Base-by-base conservation (phyloP, 2,329 filamentous ascomycete species). In the Exophiala alcalophila region DNA sequence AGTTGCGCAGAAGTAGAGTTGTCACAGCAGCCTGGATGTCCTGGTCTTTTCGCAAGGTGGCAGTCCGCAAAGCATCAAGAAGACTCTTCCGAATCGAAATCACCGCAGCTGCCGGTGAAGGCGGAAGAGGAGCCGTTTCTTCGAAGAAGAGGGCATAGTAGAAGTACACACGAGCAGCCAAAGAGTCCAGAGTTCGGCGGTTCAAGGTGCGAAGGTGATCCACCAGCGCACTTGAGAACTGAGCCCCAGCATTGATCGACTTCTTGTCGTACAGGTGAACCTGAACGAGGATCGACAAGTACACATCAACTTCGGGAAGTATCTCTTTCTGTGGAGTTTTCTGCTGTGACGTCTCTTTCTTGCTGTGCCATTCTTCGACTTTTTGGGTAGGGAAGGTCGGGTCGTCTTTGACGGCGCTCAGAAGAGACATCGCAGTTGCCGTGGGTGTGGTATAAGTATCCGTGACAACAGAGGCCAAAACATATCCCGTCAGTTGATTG, bases 1-100 rank as follows among this genome's bases (percentile, higher is more conserved):
- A 98, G 70, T 92, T 98, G 58, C 92, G 87, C 57, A 98, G 83
- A 38, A 98, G 77, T 44, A 98, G 76, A 10, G 94, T 94, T 55
- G 94, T 97, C 56, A 97, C 88, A 1, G 91, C 88, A 19, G 92
- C 88, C 70, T 97, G 91, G n/a, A 87, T 96, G 60, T 98, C 92
- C 54, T 89, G 81, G 66, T 98, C 92, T 72, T 97, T 97, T 58
- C 92, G 84, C 52, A 98, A 76, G 19, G 97, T 92, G n/a, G 92
- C 87, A 31, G 91, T 97, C 60, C 92, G 81, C 47, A 98, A 81
- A 12, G 90, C 91, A 40, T 86, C 82, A 41, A 98, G 80, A 36
- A 98, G 78, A 51, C 82, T 84, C 42, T 90, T 87, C 47, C 92
- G 84, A 60, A 95, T 89, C 27, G 83, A 77, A 49, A 96, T 86